Percentiles rank a stretch among this genome's conserved stretches.
These are phyloP conservation scores for Pisolithus marmoratus DNA, from an alignment of 768 basidiomycete genomes.

Conservation along the genomic window DNA sequence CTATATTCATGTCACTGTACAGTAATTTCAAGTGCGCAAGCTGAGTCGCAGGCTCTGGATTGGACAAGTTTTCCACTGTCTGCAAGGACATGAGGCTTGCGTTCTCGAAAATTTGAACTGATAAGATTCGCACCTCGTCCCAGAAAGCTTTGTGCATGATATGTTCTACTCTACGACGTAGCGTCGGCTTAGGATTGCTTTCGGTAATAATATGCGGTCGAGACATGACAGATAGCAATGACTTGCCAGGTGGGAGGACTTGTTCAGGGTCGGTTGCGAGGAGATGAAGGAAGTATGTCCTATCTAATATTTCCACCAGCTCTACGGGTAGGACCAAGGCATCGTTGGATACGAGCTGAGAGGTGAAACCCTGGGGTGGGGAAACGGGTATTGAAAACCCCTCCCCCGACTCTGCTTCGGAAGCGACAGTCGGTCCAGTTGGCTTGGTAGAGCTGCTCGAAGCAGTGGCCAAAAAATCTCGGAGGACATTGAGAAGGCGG, in stretches of 20 bases:
- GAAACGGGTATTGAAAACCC: conserved; percentile 14
- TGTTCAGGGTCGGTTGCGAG: conserved; percentile 56
- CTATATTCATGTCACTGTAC: conserved; percentile 47
- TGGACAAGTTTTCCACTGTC: conserved; percentile 53
- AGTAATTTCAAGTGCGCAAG: conserved; percentile 52
- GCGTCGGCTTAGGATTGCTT: conserved; percentile 22
- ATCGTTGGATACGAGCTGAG: conserved; percentile 19
- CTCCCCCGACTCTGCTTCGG: background rate
- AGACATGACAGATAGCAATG: conserved; percentile 58
- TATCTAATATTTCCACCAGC: conserved; percentile 49
- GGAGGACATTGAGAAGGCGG: conserved; percentile 23
- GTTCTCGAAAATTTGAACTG: conserved; percentile 3
- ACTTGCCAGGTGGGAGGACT: conserved; percentile 68
- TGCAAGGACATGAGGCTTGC: conserved; percentile 27
- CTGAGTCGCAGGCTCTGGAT: conserved; percentile 52
- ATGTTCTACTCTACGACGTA: conserved; percentile 44
- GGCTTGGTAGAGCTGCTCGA: background rate
- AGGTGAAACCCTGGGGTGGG: conserved; percentile 4
- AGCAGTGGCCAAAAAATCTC: conserved; percentile 8
- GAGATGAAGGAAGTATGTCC: conserved; percentile 61
- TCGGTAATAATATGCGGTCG: conserved; percentile 13
- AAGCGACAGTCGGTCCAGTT: background rate
- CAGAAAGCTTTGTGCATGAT: conserved; percentile 64
- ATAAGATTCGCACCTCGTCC: conserved; percentile 51
- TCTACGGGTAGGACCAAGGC: conserved; percentile 43